These are phyloP conservation scores for Ceratorhiza oryzae-sativae DNA, from an alignment of 1,284 basidiomycete genomes.

Conservation along the genomic window DNA sequence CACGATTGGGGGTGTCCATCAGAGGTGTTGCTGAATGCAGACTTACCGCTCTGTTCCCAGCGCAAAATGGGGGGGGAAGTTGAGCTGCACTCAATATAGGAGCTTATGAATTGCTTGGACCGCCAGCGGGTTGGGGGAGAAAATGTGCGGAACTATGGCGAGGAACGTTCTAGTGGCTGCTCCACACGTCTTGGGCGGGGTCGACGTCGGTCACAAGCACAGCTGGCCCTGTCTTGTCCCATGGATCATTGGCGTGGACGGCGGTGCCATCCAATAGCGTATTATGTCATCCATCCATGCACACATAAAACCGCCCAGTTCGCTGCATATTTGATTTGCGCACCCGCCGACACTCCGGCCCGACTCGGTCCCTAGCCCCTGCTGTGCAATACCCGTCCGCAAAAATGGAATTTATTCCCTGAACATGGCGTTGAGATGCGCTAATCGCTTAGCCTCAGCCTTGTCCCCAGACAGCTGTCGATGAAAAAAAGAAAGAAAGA, in stretches of 20 bases:
- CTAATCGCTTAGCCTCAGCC: too few species aligned
- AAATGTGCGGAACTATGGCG: background rate
- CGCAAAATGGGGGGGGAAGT: background rate
- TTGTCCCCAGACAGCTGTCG: background rate
- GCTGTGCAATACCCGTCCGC: background rate
- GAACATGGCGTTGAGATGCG: background rate
- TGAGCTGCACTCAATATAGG: background rate
- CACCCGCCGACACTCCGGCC: background rate
- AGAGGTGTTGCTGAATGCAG: background rate
- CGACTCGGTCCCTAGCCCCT: background rate
- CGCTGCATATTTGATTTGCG: background rate
- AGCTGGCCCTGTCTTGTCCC: background rate
- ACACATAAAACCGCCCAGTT: background rate
- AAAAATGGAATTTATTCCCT: background rate
- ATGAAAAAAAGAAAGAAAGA: too few species aligned
- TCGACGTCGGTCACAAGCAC: background rate
- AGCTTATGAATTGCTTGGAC: background rate
- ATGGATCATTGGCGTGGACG: slow-evolving; percentile 4
- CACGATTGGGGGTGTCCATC: background rate
- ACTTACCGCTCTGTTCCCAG: background rate
- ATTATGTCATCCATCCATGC: background rate
- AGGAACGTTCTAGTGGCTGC: background rate
- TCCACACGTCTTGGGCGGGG: background rate
- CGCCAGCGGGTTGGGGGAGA: background rate
- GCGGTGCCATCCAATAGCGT: background rate